A percentile compares a stretch with the other conserved stretches of the same genome.
Conservation (phyloP, 192 early-diverging fungal species). For the Backusella sp. region DNA sequence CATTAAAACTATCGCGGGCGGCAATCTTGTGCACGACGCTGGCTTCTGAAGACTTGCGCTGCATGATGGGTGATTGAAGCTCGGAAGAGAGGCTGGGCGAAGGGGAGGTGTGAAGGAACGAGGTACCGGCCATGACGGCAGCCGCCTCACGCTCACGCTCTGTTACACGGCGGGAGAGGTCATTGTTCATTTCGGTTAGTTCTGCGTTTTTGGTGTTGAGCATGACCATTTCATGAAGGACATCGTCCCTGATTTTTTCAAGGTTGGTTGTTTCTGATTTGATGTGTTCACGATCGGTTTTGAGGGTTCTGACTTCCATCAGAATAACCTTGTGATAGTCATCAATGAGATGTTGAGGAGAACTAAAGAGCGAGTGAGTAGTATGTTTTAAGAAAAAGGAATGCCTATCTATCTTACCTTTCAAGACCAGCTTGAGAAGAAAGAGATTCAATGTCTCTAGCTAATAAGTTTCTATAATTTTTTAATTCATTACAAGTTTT, state of each 20-base stretch:
- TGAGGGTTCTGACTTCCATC: conserved; percentile 45
- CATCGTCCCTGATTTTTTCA: conserved; percentile 46
- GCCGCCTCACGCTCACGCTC: conserved; percentile 38
- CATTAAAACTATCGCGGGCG: conserved; percentile 36
- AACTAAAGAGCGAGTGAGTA: background rate
- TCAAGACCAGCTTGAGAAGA: conserved; percentile 40
- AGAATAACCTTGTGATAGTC: conserved; percentile 45
- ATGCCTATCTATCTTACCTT: conserved; percentile 17
- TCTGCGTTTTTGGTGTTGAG: conserved; percentile 55
- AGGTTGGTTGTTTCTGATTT: conserved; percentile 43
- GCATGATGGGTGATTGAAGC: conserved; percentile 7
- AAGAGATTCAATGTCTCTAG: conserved; percentile 34
- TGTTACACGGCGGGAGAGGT: conserved; percentile 41
- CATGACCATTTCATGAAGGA: conserved; percentile 50
- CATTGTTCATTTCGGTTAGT: conserved; percentile 54
- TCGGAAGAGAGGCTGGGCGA: conserved; percentile 29
- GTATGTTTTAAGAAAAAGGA: background rate
- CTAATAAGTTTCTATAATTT: conserved; percentile 29
- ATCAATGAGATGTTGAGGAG: conserved; percentile 26
- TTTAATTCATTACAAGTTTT: conserved; percentile 32
- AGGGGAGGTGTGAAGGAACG: conserved; percentile 25
- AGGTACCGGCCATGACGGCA: conserved; percentile 39
- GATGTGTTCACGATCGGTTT: conserved; percentile 44
- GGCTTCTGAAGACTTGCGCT: conserved; percentile 27
- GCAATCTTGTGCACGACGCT: conserved; percentile 22